Evolutionary conservation across 179 eudicot species (phyloP), one percentile per base, ranked within the genome.

Genomic region (Silene vulgaris): DNA sequence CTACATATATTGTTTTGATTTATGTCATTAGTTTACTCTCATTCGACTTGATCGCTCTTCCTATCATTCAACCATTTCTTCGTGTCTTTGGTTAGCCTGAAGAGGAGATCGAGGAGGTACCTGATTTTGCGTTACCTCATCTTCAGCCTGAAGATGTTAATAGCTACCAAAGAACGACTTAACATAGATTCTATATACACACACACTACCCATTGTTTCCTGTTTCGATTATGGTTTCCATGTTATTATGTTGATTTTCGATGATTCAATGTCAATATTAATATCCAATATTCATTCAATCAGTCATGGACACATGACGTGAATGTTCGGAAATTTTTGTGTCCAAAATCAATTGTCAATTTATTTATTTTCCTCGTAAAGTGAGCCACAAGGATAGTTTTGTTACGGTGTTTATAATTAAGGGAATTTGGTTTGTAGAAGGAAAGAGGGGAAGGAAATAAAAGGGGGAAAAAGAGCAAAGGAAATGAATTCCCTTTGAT

Each of bases 61-160:
- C n/a, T 1, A 20, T 69, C 71, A 30, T 56, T 50, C 30, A 21
- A 37, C 37, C 77, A 26, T 71, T 26, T 71, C 62, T 65, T 30
- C 59, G 28, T 45, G 20, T 37, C 45, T 69, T 75, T 57, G 29
- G 9, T 78, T 75, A 94, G 97, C 96, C 97, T 79, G 94, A 86
- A 50, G 85, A 83, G 21, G 90, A 87, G 72, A 88, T 92, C 65
- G 98, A 92, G 78, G 86, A 76, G 82, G 96, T 87, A 26, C 95
- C 96, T 14, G 96, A 90, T 82, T 5, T 90, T 59, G 65, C 56
- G 54, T 50, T 82, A 61, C 75, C 81, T 65, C 74, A 68, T 74
- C 76, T 56, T 32, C 84, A 82, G 62, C 50, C 23, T 11, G 84
- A 72, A 71, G 81, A 76, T 26, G 26, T 37, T 66, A n/a, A 8